Percentiles rank a stretch among this genome's conserved stretches.
Conservation (phyloP, 805 yeast genomes). For the Ogataea allantospora region DNA sequence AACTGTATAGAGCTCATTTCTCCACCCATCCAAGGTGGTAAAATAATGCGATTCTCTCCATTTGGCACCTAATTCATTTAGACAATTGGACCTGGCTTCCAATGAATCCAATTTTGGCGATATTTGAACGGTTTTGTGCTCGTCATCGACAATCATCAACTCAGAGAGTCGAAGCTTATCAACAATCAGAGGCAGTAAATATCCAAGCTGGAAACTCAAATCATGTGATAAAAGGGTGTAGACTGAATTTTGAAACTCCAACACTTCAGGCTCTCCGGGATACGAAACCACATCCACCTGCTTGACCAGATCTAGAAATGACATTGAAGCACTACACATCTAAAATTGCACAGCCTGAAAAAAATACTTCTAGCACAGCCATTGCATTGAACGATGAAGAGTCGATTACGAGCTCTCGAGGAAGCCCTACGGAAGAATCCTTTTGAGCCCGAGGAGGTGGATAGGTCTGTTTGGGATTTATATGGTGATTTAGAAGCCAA, state of each 20-base stretch:
- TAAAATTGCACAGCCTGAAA: slow-evolving; percentile 8
- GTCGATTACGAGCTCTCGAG: slow-evolving; percentile 5
- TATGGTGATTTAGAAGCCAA: background rate
- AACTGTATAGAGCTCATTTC: slow-evolving; percentile 77
- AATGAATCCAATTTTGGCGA: slow-evolving; percentile 32
- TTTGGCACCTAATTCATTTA: slow-evolving; percentile 42
- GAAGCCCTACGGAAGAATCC: background rate
- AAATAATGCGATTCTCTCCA: slow-evolving; percentile 39
- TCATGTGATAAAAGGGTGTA: slow-evolving; percentile 39
- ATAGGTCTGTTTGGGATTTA: background rate
- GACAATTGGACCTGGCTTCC: slow-evolving; percentile 39
- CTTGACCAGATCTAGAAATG: slow-evolving; percentile 29
- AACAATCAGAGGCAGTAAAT: slow-evolving; percentile 36
- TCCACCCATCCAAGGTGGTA: slow-evolving; percentile 66
- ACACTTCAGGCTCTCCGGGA: slow-evolving; percentile 22
- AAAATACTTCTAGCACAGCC: slow-evolving; percentile 5
- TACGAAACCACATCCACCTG: slow-evolving; percentile 34
- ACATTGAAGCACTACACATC: background rate
- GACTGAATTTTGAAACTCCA: slow-evolving; percentile 22
- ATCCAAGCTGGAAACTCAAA: slow-evolving; percentile 37
- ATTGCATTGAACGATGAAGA: slow-evolving; percentile 1
- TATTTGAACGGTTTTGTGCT: slow-evolving; percentile 31
- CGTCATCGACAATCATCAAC: slow-evolving; percentile 29
- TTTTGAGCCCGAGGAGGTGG: background rate
- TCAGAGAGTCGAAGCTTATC: slow-evolving; percentile 24